Conservation (phyloP, 768 basidiomycete species). For the Pisolithus marmoratus region DNA sequence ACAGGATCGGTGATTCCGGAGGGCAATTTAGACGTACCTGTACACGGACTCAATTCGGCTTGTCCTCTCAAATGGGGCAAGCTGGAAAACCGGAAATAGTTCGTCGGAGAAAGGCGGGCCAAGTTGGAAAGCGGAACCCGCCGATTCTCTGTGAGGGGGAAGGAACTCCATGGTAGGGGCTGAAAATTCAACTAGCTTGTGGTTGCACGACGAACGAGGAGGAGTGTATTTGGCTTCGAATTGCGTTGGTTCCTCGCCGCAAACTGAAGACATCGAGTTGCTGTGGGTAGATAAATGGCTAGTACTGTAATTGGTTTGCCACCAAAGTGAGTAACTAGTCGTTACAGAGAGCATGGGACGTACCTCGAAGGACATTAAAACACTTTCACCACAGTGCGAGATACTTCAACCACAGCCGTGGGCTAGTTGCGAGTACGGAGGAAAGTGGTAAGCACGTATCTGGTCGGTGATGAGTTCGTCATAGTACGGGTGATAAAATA, state of each 20-base stretch:
- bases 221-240: background rate
- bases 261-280: background rate
- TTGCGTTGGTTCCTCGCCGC: too few species aligned
- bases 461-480: background rate
- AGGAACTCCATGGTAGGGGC: background rate
- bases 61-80: too few species aligned
- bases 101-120: background rate
- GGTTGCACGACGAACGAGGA: too few species aligned
- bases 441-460: background rate
- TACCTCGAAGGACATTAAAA: background rate
- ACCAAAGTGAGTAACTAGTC: background rate
- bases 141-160: background rate
- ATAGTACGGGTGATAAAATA: background rate
- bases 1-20: background rate
- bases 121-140: background rate
- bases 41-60: conserved; percentile 6
- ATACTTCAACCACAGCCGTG: background rate
- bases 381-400: background rate
- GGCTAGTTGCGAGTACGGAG: too few species aligned
- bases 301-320: too few species aligned
- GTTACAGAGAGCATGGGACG: background rate
- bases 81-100: background rate
- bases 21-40: conserved; percentile 15
- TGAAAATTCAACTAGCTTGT: background rate
- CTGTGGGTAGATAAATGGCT: too few species aligned